Conservation (phyloP, 1,284 basidiomycete species). For the Testicularia cyperi region DNA sequence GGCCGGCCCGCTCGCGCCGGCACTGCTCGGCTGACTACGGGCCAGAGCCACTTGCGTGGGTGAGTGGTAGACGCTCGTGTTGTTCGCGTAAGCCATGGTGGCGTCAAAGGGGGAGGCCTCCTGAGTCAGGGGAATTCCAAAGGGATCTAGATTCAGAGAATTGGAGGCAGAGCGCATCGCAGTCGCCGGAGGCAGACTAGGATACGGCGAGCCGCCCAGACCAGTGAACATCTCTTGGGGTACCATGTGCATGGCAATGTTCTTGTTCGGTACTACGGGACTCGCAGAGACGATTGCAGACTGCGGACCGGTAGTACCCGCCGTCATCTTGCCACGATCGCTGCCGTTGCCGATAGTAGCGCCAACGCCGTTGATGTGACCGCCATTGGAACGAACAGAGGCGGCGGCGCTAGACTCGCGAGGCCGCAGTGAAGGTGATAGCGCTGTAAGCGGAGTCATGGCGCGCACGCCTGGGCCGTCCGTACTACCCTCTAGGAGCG, state of each 20-base stretch:
- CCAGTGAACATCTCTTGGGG: constrained; percentile 46
- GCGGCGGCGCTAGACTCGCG: not conserved
- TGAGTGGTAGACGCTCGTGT: constrained; percentile 32
- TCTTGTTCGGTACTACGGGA: not conserved
- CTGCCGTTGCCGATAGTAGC: no score
- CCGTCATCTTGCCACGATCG: no score
- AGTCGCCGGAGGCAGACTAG: constrained; percentile 21
- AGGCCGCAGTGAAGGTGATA: not conserved
- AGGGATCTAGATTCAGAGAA: constrained; percentile 28
- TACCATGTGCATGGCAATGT: constrained; percentile 1
- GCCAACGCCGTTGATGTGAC: not conserved
- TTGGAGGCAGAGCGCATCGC: not conserved
- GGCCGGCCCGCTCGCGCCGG: constrained; percentile 4
- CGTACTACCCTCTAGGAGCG: constrained; percentile 19
- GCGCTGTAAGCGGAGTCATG: not conserved
- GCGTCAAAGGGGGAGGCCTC: constrained; percentile 37
- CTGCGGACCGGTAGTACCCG: no score
- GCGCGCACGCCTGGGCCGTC: not conserved
- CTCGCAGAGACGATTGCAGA: no score
- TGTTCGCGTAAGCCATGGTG: constrained; percentile 36
- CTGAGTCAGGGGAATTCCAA: constrained; percentile 38
- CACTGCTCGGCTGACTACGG: constrained; percentile 3
- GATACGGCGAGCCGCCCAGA: constrained; percentile 45
- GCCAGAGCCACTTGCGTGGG: constrained; percentile 24
- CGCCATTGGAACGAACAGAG: not conserved